Evolutionary conservation across 2,329 filamentous ascomycete genomes (phyloP), one percentile per base, ranked within the genome.

Genomic region (Graphiopsis chlorocephala): DNA sequence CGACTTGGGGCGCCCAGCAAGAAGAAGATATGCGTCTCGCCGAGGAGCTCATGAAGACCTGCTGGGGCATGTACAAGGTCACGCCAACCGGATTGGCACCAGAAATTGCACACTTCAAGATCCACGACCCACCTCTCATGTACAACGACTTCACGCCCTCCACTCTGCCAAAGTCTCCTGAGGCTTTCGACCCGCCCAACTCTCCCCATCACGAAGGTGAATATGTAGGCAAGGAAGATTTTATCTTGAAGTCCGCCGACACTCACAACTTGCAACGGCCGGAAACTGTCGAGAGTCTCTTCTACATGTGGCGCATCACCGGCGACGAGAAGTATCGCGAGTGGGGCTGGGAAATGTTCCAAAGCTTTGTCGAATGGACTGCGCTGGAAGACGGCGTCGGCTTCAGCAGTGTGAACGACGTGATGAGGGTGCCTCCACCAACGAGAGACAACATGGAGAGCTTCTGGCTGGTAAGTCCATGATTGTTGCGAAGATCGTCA

Each of bases 311-410:
- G 90, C 89, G 95, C 68, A 96, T 99, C 77, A 99, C 95, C 0
- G 92, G 91, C 28, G 93, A 99, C 67, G 82, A 86, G 45, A 89
- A 88, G 69, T 99, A 99, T 78, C 87, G 95, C 28, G 88, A 97
- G 72, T 98, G 94, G 94, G 95, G 95, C 15, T 99, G 95, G 95
- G 90, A 97, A 71, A 98, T 99, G 89, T 99, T 99, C 81, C 88
- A 92, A 76, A 88, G 90, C 0, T 99, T 99, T 75, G 84, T 94
- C 78, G 89, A 92, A 72, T 85, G 97, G 78, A 96, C 92, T 0
- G 87, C 90, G 7, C 90, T 97, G 2, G 83, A 86, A 50, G 89
- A 93, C 45, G 87, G 88, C 42, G 88, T 88, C 45, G 93, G 93
- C 0, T 98, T 96, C 75, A 92, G 91, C 0, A 93, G 90, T 69